Conservation (phyloP, 2,329 filamentous ascomycete species). For the Chaetomiaceae sp. region DNA sequence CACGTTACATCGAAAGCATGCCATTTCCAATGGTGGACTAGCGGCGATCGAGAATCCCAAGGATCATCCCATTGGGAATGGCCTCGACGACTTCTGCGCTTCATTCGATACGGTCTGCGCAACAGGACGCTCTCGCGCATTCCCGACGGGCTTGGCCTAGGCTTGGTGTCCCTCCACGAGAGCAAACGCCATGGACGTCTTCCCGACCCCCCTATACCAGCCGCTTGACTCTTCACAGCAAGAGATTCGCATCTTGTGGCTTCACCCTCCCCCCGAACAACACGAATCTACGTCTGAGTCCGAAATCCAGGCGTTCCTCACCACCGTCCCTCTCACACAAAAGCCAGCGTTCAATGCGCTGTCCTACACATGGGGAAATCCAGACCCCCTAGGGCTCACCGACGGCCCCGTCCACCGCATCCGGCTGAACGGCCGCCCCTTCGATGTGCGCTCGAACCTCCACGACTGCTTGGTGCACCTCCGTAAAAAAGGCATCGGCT, state of each 20-base stretch:
- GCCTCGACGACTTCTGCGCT: too few species aligned
- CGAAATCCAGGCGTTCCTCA: background rate
- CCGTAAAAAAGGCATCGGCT: background rate
- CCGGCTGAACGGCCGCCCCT: background rate
- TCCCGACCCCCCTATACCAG: too few species aligned
- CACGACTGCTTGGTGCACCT: constrained; percentile 1
- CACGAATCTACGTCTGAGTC: background rate
- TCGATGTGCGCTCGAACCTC: background rate
- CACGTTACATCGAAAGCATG: too few species aligned
- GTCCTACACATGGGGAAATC: constrained; percentile 7
- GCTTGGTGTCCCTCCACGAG: too few species aligned
- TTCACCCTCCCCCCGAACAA: background rate
- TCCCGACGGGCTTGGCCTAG: too few species aligned
- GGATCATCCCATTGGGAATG: too few species aligned
- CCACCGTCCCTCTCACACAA: background rate
- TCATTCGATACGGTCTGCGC: too few species aligned
- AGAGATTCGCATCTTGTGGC: background rate
- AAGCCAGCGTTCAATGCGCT: background rate
- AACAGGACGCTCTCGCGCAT: too few species aligned
- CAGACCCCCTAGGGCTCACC: too few species aligned
- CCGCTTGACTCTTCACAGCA: background rate
- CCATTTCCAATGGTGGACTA: too few species aligned
- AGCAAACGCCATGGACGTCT: too few species aligned
- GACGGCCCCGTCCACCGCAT: background rate
- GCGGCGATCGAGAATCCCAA: too few species aligned